These are phyloP conservation scores for Wickerhamiella parazyma DNA, from an alignment of 805 yeast genomes.

Conservation along the genomic window DNA sequence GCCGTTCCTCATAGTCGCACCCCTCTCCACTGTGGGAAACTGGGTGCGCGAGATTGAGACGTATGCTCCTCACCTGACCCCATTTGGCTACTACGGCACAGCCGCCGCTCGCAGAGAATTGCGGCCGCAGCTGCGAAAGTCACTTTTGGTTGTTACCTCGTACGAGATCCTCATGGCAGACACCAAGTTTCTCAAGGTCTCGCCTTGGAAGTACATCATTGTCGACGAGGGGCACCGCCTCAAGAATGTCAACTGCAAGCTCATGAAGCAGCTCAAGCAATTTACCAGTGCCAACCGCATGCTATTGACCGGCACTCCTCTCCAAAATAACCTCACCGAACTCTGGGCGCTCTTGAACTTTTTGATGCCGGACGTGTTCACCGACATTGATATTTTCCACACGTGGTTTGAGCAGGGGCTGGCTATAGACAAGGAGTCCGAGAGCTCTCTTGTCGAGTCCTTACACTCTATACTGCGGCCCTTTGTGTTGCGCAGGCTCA, in stretches of 20 bases:
- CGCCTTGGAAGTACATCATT: conserved; percentile 67
- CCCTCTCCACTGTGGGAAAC: conserved; percentile 77
- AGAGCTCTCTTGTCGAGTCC: conserved; percentile 53
- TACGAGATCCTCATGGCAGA: conserved; percentile 73
- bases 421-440: conserved; percentile 42
- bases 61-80: conserved; percentile 61
- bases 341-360: conserved; percentile 87
- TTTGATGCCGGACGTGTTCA: conserved; percentile 83
- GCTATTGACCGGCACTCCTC: conserved; percentile 87
- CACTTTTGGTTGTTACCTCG: conserved; percentile 58
- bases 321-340: conserved; percentile 82
- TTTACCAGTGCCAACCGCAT: conserved; percentile 51
- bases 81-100: conserved; percentile 46
- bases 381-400: conserved; percentile 77
- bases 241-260: conserved; percentile 67
- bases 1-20: conserved; percentile 89
- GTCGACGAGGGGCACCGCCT: conserved; percentile 95
- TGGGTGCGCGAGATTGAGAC: conserved; percentile 63
- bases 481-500: conserved; percentile 68
- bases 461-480: conserved; percentile 83
- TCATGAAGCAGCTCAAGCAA: conserved; percentile 58
- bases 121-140: conserved; percentile 23
- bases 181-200: conserved; percentile 36
- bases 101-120: conserved; percentile 41
- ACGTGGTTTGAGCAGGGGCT: conserved; percentile 74